Evolutionary conservation across 257 asterid species (phyloP), one percentile per base, ranked within the genome.

Genomic region (Anisodus acutangulus): DNA sequence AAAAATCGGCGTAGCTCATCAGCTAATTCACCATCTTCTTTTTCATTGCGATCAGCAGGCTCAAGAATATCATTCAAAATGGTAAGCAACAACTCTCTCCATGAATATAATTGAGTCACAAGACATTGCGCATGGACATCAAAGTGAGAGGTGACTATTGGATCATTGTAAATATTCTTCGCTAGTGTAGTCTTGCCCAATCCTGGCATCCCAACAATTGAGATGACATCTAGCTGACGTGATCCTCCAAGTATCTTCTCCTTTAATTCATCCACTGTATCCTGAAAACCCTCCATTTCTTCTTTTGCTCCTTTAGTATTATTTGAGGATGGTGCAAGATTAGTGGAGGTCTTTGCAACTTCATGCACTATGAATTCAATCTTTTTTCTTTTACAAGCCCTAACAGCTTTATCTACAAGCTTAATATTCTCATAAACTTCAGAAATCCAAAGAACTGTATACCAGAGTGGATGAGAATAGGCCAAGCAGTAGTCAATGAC

Each of bases 21-120:
- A 0, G 62, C 81, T 74, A 74, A 49, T 74, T 74, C 81, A 22
- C 81, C 7, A 12, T 74, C 81, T 74, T 74, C 45, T 49, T 74
- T 74, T 49, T 49, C 62, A 74, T 74, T 74, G 62, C 81, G 81
- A 22, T 74, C 81, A 74, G 62, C 54, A 49, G 81, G 81, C 62
- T 49, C 81, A 74, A 74, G 81, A 1, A 49, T 62, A 12, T 74
- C 81, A 49, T 49, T 74, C 81, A 74, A 74, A 3, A 74, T 74
- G 81, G 81, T 74, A 16, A 74, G 43, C 45, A 74, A 22, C 62
- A 74, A 49, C 43, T 74, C 81, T 13, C 81, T 49, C 81, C 81
- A 74, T 74, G 81, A 74, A 49, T 74, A 74, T 49, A 74, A 19
- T 74, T 74, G 81, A 74, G 81, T 74, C 81, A 74, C 81, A 74